phyloP scores from a whole-genome alignment of 306 rosid species.

The Vicia sativa region DNA sequence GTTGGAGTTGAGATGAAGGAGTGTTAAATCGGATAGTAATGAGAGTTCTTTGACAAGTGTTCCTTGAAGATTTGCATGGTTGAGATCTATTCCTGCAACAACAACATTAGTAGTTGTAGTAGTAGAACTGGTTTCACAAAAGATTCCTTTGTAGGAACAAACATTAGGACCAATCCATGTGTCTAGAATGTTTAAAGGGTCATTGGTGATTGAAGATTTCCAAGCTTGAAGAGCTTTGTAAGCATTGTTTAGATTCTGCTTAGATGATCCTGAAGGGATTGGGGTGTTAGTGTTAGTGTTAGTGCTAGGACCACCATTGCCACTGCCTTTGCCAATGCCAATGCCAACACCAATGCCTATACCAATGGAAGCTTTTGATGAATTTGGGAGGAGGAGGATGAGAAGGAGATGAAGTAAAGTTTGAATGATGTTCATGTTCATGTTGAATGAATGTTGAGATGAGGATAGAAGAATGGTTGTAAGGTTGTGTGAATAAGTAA shows the following conservation, averaged over 20 bases:
- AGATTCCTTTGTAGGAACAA: constrained; percentile 83
- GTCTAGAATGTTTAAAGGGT: constrained; percentile 59
- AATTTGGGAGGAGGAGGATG: constrained; percentile 21
- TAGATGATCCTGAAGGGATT: constrained; percentile 45
- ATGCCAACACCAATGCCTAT: constrained; percentile 37
- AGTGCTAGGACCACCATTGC: constrained; percentile 36
- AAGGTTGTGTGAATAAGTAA: neutral
- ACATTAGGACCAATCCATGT: constrained; percentile 82
- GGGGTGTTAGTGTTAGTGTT: constrained; percentile 41
- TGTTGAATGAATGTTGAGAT: constrained; percentile 58
- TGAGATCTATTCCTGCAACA: constrained; percentile 88
- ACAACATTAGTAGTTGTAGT: constrained; percentile 46
- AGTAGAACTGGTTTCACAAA: constrained; percentile 52
- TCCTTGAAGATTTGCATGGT: constrained; percentile 88
- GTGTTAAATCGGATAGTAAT: constrained; percentile 63
- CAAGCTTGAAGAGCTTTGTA: constrained; percentile 83
- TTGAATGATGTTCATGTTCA: constrained; percentile 50
- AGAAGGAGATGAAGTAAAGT: constrained; percentile 43
- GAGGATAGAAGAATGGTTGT: neutral
- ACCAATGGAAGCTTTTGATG: constrained; percentile 47
- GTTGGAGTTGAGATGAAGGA: constrained; percentile 82
- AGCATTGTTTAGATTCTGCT: constrained; percentile 55
- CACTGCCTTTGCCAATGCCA: constrained; percentile 29
- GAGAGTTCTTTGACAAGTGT: constrained; percentile 77
- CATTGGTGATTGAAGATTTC: constrained; percentile 87